Evolutionary conservation across 2,329 filamentous ascomycete genomes (phyloP).

Genomic region (Phialophora macrospora): DNA sequence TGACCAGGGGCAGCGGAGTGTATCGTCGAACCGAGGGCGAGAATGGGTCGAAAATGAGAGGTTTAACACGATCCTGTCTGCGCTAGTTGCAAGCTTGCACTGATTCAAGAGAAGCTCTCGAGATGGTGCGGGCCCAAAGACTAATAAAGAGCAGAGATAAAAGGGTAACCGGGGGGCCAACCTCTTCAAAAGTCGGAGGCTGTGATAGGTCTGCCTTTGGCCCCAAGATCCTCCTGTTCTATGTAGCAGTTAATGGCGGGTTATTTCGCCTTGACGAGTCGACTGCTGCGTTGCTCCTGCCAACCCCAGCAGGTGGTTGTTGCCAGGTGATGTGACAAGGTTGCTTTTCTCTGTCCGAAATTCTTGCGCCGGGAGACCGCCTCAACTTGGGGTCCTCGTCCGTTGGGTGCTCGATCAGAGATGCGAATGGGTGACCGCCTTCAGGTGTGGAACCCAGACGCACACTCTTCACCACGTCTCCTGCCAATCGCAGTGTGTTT

Average conservation of each 20-base stretch:
- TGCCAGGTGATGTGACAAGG: slow-evolving; percentile 28
- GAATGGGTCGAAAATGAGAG: slow-evolving; percentile 28
- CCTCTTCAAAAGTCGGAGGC: slow-evolving; percentile 13
- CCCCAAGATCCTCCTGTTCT: slow-evolving; percentile 22
- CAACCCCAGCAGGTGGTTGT: slow-evolving; percentile 10
- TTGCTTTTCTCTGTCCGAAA: slow-evolving; percentile 9
- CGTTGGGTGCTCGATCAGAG: slow-evolving; percentile 31
- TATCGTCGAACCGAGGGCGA: slow-evolving; percentile 31
- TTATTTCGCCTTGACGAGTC: slow-evolving; percentile 17
- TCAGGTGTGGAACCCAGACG: slow-evolving; percentile 25
- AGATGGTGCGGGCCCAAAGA: slow-evolving; percentile 31
- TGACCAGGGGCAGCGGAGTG: slow-evolving; percentile 32
- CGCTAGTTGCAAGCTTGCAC: slow-evolving; percentile 34
- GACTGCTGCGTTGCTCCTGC: slow-evolving; percentile 14
- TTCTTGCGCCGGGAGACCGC: slow-evolving; percentile 15
- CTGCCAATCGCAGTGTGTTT: slow-evolving; percentile 27
- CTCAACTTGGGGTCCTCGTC: slow-evolving; percentile 27
- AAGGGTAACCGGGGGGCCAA: slow-evolving; percentile 19
- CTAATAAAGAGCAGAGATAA: slow-evolving; percentile 34
- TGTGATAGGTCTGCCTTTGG: slow-evolving; percentile 25
- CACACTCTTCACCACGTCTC: slow-evolving; percentile 13
- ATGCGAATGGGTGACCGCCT: slow-evolving; percentile 24
- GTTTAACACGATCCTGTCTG: slow-evolving; percentile 31
- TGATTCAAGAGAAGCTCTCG: slow-evolving; percentile 28
- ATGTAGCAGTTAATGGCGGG: slow-evolving; percentile 28